A percentile compares a stretch with the other conserved stretches of the same genome.
phyloP scores from a whole-genome alignment of 805 yeast genomes.

The Suhomyces xylopsoci region DNA sequence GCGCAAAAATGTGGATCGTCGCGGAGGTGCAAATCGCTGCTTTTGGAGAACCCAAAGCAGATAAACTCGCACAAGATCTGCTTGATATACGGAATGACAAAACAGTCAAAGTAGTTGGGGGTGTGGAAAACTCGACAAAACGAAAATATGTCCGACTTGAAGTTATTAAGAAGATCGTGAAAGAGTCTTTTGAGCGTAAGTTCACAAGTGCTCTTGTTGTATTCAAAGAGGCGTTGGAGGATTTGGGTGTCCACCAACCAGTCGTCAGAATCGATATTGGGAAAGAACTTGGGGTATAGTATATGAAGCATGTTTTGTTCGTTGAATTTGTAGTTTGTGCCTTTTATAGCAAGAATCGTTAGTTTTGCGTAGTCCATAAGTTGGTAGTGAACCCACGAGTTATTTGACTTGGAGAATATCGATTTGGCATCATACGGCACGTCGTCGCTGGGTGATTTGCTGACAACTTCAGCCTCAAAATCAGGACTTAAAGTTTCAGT shows the following conservation, averaged over 20 bases:
- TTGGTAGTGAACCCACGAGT: conserved; percentile 34
- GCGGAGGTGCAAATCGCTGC: neutral
- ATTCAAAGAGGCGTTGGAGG: conserved; percentile 15
- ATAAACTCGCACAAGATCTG: conserved; percentile 29
- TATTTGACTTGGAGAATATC: conserved; percentile 23
- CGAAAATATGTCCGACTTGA: conserved; percentile 20
- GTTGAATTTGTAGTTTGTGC: conserved; percentile 31
- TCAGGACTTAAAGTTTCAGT: neutral
- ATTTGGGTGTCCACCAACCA: conserved; percentile 30
- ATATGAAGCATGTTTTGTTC: conserved; percentile 45
- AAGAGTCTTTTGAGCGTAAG: conserved; percentile 20
- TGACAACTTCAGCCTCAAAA: neutral
- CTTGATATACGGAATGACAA: conserved; percentile 29
- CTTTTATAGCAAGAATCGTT: conserved; percentile 41
- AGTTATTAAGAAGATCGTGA: conserved; percentile 13
- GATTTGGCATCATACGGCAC: conserved; percentile 5
- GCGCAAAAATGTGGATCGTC: neutral
- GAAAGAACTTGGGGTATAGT: conserved; percentile 42
- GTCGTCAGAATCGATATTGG: conserved; percentile 40
- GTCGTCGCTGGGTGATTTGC: neutral
- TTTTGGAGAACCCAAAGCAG: conserved; percentile 17
- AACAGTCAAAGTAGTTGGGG: conserved; percentile 26
- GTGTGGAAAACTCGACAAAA: conserved; percentile 23
- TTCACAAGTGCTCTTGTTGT: conserved; percentile 4
- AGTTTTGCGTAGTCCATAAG: conserved; percentile 36